Evolutionary conservation across 768 basidiomycete genomes (phyloP), one percentile per base, ranked within the genome.

Genomic region (Daedalea quercina): DNA sequence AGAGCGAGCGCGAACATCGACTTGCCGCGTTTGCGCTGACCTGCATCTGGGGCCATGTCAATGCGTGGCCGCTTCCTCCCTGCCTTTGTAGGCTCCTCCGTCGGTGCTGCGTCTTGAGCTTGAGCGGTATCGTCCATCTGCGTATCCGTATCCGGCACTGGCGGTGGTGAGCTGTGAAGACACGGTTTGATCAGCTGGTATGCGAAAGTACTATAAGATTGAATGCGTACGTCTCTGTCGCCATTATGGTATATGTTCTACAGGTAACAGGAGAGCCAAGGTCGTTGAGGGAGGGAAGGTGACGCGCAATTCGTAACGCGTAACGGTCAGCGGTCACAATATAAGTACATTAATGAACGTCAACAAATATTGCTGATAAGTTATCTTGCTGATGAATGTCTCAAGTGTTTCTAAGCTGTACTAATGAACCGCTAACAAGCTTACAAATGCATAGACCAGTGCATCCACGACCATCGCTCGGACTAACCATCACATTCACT

Each of bases 1-100:
- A 92, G 69, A 58, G 90, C 74, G 59, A 91, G 74, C 56, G 88
- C 90, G 72, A 92, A 88, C 85, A 90, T 88, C 72, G 79, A 82
- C 80, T 87, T 89, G 66, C 89, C 89, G 63, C 87, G 85, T 71
- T 86, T 90, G 63, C 85, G 80, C 55, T 71, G 55, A 19, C 31
- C 42, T 59, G 67, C 54, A 65, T 64, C 75, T 45, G 74, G 70
- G 54, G 71, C 72, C 60, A 90, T 73, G 67, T 90, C 86, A 57
- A 90, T 74, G 62, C 84, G 80, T 55, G 88, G 88, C 54, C 88
- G 81, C 69, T 78, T 86, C 73, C 78, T 82, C 26, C 40, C 50
- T 37, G 34, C 26, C 9, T 43, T n/a, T 31, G 34, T 40, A n/a
- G 28, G 9, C 23, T 49, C 45, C 65, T 69, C 76, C 42, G 66